Evolutionary conservation across 2,329 filamentous ascomycete genomes (phyloP), one percentile per base, ranked within the genome.

Genomic region (Zelopaecilomyces penicillatus): DNA sequence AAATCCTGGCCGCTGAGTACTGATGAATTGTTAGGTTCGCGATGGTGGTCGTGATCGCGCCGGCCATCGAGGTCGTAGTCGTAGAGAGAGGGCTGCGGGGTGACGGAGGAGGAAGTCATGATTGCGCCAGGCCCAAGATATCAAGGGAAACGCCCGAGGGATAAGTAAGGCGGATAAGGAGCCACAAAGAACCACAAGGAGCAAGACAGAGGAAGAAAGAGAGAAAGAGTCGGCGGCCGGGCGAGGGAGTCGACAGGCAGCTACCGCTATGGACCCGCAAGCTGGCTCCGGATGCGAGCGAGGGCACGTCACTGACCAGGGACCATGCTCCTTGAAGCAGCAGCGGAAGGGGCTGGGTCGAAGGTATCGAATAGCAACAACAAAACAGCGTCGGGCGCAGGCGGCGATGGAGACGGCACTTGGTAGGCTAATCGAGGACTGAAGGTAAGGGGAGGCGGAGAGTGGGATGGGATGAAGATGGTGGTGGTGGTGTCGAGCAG

Each of bases 31-130:
- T 57, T 58, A 59, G 62, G 52, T 50, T 61, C 58, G 44, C 54
- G 54, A 45, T 55, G 59, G 49, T 56, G 56, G 45, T 62, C 57
- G 37, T 52, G 55, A 45, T 59, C 51, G 44, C 54, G 52, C 46
- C 53, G 59, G 48, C 55, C 55, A 46, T 63, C 58, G 41, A 50
- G 52, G 47, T 60, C 55, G 40, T 56, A 53, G 54, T 67, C 61
- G 53, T 65, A 58, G 53, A 69, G 61, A 53, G 63, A 65, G 46
- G 64, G 58, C 49, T 65, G 64, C 50, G 64, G 62, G 51, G 67
- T 57, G 48, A 65, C 65, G 55, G 65, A 70, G 53, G 64, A 62
- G 41, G 66, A 70, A 62, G 69, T 63, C 69, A 73, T 73, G 57
- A 54, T 57, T 58, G 55, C 53, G 51, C 39, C 48, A 37, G 29